These are phyloP conservation scores for apple (Malus domestica) DNA, from an alignment of 306 rosid species.

Conservation along the genomic window DNA sequence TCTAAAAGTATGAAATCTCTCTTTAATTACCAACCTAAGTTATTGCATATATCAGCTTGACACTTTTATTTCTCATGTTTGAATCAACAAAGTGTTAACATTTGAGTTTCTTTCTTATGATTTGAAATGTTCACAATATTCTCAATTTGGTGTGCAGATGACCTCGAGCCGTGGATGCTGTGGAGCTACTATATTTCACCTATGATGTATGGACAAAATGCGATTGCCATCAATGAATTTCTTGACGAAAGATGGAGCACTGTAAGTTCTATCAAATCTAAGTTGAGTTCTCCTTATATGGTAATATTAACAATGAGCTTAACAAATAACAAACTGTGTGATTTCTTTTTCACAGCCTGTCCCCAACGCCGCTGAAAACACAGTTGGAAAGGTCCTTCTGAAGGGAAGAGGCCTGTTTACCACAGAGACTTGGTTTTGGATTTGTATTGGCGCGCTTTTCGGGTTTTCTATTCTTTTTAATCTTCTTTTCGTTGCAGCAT, in stretches of 20 bases:
- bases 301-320: neutral
- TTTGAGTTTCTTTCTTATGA: neutral
- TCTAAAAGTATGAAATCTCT: slow-evolving; percentile 33
- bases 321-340: neutral
- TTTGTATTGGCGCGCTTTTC: slow-evolving; percentile 36
- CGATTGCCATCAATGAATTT: slow-evolving; percentile 47
- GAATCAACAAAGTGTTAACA: neutral
- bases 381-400: neutral
- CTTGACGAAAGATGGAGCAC: slow-evolving; percentile 46
- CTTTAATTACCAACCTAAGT: neutral
- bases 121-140: neutral
- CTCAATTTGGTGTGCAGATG: slow-evolving; percentile 19
- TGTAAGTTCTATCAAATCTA: slow-evolving; percentile 21
- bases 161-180: slow-evolving; percentile 39
- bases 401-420: slow-evolving; percentile 4
- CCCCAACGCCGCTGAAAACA: slow-evolving; percentile 9
- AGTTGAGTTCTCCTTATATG: neutral
- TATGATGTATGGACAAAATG: slow-evolving; percentile 43
- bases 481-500: slow-evolving; percentile 43
- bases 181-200: slow-evolving; percentile 64
- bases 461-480: slow-evolving; percentile 37
- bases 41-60: neutral
- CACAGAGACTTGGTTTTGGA: slow-evolving; percentile 38
- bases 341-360: slow-evolving; percentile 4
- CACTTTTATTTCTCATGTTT: neutral